Base-by-base conservation (phyloP, 192 early-diverging fungal species). In the Linderina pennispora region DNA sequence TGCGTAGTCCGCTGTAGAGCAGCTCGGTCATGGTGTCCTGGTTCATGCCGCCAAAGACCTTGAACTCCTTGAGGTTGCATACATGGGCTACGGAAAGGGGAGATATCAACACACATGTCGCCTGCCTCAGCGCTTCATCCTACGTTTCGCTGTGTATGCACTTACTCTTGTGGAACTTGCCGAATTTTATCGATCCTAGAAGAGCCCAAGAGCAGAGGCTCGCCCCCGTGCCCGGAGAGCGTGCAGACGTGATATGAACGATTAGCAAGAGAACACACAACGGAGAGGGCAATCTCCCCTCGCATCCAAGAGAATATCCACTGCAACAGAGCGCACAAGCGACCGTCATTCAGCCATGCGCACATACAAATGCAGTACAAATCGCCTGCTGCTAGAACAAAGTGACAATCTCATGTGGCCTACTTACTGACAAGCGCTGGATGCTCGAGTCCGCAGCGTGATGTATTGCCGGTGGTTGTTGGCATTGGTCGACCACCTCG, bases 21-120 rank as follows among this genome's bases (percentile, higher is more conserved):
- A 98, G 66, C 64, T 96, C 91, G 32, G 80, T 73, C 93, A 96
- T 91, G 53, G 90, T 86, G 42, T 86, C 77, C 20, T 81, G 77
- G 1, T 78, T 55, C 58, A 94, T 58, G 10, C 94, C 95, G 31
- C 91, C 95, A 65, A 72, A 92, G 4, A 98, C 85, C 66, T 90
- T 92, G 77, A 98, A 97, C 71, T 97, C 91, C 43, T 92, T 95
- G 19, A 98, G 64, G 58, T 98, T 98, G 65, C 93, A 97, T 36
- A 97, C 89, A 54, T 98, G 95, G 2, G 55, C 65, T 70, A 70
- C 38, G 56, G 4, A 1, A 19, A 8, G 28, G 5, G 6, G 28
- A 5, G 28, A 31, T 5, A 31, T 5, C 5, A 31, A 11, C 11
- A 31, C 11, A 31, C 28, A 31, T 5, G 5, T 31, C 28, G 28